Evolutionary conservation across 1,284 basidiomycete genomes (phyloP).

Genomic region (Cutaneotrichosporon sp.): DNA sequence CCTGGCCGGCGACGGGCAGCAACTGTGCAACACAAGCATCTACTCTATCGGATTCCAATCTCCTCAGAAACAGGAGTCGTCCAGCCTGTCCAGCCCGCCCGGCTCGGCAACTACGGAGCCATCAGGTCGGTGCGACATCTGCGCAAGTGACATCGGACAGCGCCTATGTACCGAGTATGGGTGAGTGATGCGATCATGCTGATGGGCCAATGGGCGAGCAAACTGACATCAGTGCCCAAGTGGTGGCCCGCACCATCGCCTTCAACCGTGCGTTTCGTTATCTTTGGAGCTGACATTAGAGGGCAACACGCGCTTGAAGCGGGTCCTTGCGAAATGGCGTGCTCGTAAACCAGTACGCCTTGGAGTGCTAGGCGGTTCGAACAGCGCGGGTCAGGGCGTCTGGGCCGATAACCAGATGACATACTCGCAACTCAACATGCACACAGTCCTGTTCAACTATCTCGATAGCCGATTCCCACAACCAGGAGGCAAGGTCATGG

Average conservation of each 20-base stretch:
- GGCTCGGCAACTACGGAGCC: neutral
- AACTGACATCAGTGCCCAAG: conserved; percentile 6
- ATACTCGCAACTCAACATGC: conserved; percentile 33
- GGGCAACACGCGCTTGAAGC: conserved; percentile 27
- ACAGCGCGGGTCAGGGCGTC: conserved; percentile 37
- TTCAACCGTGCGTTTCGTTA: conserved; percentile 5
- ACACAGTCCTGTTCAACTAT: conserved; percentile 41
- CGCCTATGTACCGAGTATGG: conserved; percentile 7
- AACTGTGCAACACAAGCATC: neutral
- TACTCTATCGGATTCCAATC: neutral
- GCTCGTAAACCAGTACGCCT: conserved; percentile 30
- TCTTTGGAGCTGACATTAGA: neutral
- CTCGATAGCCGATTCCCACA: conserved; percentile 40
- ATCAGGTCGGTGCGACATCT: conserved; percentile 10
- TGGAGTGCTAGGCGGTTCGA: conserved; percentile 33
- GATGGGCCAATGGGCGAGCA: neutral
- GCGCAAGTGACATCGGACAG: conserved; percentile 5
- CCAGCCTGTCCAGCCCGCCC: too few relatives aligned
- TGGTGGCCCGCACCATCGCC: conserved; percentile 19
- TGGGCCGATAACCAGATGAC: conserved; percentile 17
- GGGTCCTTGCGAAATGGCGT: conserved; percentile 27
- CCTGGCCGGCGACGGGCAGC: neutral
- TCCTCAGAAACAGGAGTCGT: neutral
- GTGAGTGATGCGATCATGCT: neutral
- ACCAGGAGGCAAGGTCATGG: conserved; percentile 3